Evolutionary conservation across 2,329 filamentous ascomycete genomes (phyloP), one percentile per base, ranked within the genome.

Genomic region (Arthrobotrys sphaeroides): DNA sequence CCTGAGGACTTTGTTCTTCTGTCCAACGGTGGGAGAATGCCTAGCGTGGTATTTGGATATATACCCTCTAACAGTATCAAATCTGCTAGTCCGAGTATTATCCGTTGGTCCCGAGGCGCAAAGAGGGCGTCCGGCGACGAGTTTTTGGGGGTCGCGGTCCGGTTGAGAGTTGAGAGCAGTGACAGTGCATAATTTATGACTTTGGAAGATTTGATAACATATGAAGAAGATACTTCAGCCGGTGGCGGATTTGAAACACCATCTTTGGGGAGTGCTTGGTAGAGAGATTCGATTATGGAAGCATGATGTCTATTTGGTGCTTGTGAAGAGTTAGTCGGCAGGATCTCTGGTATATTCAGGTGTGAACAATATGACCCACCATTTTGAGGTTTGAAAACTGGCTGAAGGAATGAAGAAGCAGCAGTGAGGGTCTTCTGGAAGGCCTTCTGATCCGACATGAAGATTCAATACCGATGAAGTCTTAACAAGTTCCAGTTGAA

Each of bases 61-160:
- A 80, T 77, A 13, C 78, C 79, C 55, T 80, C 79, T 4, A 80
- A 67, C 2, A 79, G 65, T 13, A 80, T 53, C 18, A 80, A 66
- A 45, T 80, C 79, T 3, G 79, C 72, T 13, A 80, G 77, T 22
- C 75, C 73, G 36, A 66, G 74, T 5, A 80, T 69, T 24, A 73
- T 79, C 16, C 79, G 76, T 18, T 75, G 74, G 13, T 79, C 77
- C 49, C 73, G 43, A 5, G 76, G 76, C 7, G 72, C 72, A 49
- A 64, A 75, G 1, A 75, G 72, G 2, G 72, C 72, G 18, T 75
- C 72, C 18, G 72, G 72, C 7, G 51, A 55, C 4, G 64, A 75
- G 5, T 49, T 75, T 49, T 69, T 75, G 1, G 72, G 31, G 2
- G 38, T 53, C 3, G 72, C 72, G 16, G 47, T 51, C 18, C 20